Evolutionary conservation across 768 basidiomycete genomes (phyloP).

Genomic region (Naematelia aurantialba): DNA sequence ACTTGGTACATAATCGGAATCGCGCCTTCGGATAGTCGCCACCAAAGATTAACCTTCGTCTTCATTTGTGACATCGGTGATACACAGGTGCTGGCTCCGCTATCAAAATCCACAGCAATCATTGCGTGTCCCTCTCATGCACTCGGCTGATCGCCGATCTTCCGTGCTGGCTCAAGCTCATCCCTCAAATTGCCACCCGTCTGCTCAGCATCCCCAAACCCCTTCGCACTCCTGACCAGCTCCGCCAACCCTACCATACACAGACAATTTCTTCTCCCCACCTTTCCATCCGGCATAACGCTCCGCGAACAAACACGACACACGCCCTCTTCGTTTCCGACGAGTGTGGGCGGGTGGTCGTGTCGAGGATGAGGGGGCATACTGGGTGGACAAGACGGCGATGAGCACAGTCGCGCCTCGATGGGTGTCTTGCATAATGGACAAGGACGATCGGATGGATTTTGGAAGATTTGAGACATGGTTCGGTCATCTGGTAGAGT

Average conservation of each 20-base stretch:
- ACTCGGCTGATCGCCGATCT: not conserved
- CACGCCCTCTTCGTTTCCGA: constrained; percentile 13
- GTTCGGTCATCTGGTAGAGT: not conserved
- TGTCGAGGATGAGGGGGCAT: constrained; percentile 12
- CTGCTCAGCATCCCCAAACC: not conserved
- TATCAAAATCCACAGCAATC: no score
- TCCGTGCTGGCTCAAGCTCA: not conserved
- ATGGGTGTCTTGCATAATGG: constrained; percentile 3
- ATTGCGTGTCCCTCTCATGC: no score
- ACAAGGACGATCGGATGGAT: not conserved
- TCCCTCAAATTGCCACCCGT: not conserved
- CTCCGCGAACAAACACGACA: constrained; percentile 8
- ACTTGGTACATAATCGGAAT: no score
- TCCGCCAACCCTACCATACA: constrained; percentile 13
- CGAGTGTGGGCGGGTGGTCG: constrained; percentile 14
- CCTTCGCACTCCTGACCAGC: constrained; percentile 4
- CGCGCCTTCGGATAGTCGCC: no score
- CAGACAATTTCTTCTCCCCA: constrained; percentile 16
- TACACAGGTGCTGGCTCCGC: no score
- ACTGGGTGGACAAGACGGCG: not conserved
- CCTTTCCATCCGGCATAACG: constrained; percentile 13
- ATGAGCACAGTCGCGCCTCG: constrained; percentile 11
- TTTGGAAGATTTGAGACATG: constrained; percentile 4
- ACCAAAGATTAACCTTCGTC: no score
- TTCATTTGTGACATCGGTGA: no score